Base-by-base conservation (phyloP, 768 basidiomycete genomes). In the Tulasnella sp. region DNA sequence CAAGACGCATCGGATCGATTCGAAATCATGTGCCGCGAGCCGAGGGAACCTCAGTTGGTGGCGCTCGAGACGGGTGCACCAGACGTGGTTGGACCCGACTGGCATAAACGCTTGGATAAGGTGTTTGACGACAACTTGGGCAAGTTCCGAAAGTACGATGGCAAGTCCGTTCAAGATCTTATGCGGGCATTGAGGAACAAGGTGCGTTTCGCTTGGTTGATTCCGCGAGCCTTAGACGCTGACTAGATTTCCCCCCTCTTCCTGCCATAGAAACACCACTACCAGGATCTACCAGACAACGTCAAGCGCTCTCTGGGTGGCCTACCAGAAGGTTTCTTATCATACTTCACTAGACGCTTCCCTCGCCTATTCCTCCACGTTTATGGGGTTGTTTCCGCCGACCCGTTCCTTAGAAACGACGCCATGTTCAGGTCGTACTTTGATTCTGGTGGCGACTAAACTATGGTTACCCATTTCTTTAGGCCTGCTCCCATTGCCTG, bases 1-100 rank as follows among this genome's bases (percentile, higher is more conserved):
- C 97, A 97, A 85, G 98, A 99, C 81, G 95, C 96, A 0, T 98
- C 96, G 0, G 97, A 99, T 85, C 91, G 97, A 6, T 99, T 99
- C 84, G 98, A 99, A 85, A 96, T 96, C 84, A 97, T 99, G 95
- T 94, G 93, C 82, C 91, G 95, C 42, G 96, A 97, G 73, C 96
- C 97, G 0, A 92, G 91, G 78, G 95, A 97, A 79, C 88, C 90
- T 0, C 89, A 91, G 78, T 88, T 99, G 38, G 82, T 94, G 18
- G 86, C 88, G 16, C 89, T 99, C 21, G 98, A 99, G 86, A 88
- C 85, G 0, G 89, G 88, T 71, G 93, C 95, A 0, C 81, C 83
- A 40, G 85, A 85, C 10, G 91, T 99, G 72, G 93, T 99, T 2
- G 96, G 96, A 31, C 89, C 90, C 79, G 97, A 98, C 85, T 99